Evolutionary conservation across 2,329 filamentous ascomycete genomes (phyloP).

Genomic region (Didymella pomorum): DNA sequence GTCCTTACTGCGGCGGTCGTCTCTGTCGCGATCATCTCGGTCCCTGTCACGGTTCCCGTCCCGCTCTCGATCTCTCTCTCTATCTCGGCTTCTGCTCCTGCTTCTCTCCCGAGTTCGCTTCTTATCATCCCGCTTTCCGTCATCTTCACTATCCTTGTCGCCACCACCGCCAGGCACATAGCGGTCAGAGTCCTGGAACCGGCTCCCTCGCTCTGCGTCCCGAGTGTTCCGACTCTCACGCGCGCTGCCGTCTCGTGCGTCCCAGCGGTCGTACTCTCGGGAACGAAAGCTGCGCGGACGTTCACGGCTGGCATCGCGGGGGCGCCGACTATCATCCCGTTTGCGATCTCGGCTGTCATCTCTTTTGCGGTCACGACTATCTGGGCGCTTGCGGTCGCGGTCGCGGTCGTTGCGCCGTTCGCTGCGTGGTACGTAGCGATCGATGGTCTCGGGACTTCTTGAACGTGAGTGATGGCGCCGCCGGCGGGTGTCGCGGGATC

Average conservation of each 20-base stretch:
- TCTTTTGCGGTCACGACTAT: constrained; percentile 38
- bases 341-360: constrained; percentile 30
- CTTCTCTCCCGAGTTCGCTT: constrained; percentile 35
- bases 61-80: constrained; percentile 5
- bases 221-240: constrained; percentile 3
- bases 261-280: constrained; percentile 53
- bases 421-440: constrained; percentile 48
- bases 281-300: constrained; percentile 50
- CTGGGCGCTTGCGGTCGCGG: constrained; percentile 3
- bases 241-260: constrained; percentile 25
- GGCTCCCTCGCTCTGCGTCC: constrained; percentile 27
- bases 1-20: not conserved
- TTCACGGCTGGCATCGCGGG: constrained; percentile 52
- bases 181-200: constrained; percentile 43
- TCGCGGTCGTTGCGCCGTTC: constrained; percentile 18
- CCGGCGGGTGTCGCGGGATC: constrained; percentile 32
- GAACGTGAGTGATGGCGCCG: constrained; percentile 29
- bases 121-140: constrained; percentile 33
- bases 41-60: constrained; percentile 5
- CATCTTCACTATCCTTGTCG: constrained; percentile 30
- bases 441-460: constrained; percentile 50
- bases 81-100: constrained; percentile 25
- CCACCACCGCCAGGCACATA: constrained; percentile 37
- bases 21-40: constrained; percentile 15
- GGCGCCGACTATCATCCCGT: constrained; percentile 33